These are phyloP conservation scores for Ophiostoma australiae DNA, from an alignment of 2,329 filamentous ascomycete species.

Conservation along the genomic window DNA sequence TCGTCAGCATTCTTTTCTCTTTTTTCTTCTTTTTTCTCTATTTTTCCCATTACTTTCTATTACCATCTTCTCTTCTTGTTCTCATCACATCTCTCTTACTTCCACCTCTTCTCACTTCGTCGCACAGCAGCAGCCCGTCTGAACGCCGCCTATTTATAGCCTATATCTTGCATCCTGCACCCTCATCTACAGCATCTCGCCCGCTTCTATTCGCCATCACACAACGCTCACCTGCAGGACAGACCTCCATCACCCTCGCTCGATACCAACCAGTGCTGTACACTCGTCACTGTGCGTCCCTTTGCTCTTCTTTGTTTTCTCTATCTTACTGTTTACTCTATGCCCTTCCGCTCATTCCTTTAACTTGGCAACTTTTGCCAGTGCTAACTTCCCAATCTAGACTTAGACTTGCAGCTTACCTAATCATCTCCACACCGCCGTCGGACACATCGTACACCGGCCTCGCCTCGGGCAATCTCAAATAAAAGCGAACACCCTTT, in stretches of 20 bases:
- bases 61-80: not conserved
- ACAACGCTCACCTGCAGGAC: conserved; percentile 9
- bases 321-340: not conserved
- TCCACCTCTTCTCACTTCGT: conserved; percentile 14
- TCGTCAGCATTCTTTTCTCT: not conserved
- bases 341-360: not conserved
- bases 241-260: not conserved
- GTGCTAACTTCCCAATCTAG: conserved; percentile 13
- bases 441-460: conserved; percentile 5
- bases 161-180: not conserved
- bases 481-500: not conserved
- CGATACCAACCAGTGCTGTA: conserved; percentile 23
- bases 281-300: conserved; percentile 12
- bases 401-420: not conserved
- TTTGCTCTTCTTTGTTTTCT: not conserved
- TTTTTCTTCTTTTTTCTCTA: not conserved
- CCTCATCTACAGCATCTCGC: conserved; percentile 10
- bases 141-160: conserved; percentile 13
- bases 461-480: conserved; percentile 1
- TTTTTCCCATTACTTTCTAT: not conserved
- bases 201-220: conserved; percentile 12
- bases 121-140: conserved; percentile 6
- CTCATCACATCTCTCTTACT: not conserved
- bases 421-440: not conserved
- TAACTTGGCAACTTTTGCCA: not conserved